These are phyloP conservation scores for Erythrophleum fordii DNA, from an alignment of 306 rosid species.

Conservation along the genomic window DNA sequence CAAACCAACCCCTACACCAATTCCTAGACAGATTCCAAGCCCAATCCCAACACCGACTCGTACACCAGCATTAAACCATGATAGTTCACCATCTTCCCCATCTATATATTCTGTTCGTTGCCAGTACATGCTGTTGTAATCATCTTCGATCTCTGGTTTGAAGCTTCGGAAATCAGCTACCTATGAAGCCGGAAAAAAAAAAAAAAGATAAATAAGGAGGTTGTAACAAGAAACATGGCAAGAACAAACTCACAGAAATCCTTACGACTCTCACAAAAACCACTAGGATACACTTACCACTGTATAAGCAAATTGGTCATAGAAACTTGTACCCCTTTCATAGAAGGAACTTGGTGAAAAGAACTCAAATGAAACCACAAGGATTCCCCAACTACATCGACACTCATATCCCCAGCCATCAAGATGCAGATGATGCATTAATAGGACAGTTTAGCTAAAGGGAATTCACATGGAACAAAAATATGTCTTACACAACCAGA, in stretches of 20 bases:
- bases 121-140: constrained; percentile 36
- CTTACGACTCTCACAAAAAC: neutral
- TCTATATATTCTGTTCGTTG: constrained; percentile 43
- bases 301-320: neutral
- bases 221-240: neutral
- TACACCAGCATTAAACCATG: constrained; percentile 78
- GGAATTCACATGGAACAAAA: neutral
- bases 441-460: neutral
- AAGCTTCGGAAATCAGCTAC: constrained; percentile 47
- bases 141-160: constrained; percentile 56
- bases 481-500: constrained; percentile 15
- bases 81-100: constrained; percentile 67
- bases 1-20: constrained; percentile 50
- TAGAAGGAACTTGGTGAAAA: neutral
- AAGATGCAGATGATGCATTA: neutral
- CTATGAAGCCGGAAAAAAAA: constrained; percentile 31
- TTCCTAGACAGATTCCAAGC: constrained; percentile 49
- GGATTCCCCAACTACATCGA: neutral
- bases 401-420: constrained; percentile 8
- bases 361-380: neutral
- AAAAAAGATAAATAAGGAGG: neutral
- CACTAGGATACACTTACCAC: neutral
- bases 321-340: neutral
- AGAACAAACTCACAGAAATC: neutral
- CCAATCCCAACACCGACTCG: constrained; percentile 71